phyloP scores from a whole-genome alignment of 2,329 filamentous ascomycete genomes.

The Verticillium zaregamsianum region DNA sequence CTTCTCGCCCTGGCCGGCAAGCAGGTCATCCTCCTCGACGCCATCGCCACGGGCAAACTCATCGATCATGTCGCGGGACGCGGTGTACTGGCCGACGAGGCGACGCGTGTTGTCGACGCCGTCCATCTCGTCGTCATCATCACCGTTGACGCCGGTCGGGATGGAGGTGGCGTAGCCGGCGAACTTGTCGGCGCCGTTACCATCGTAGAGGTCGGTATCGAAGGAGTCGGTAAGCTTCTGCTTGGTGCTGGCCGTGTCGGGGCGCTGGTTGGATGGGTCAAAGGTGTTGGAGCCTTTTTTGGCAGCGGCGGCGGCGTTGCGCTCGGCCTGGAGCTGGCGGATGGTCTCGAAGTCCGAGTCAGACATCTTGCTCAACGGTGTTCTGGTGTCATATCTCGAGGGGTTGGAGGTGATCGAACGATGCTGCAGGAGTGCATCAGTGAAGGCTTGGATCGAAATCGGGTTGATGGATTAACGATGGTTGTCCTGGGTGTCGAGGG shows the following conservation, averaged over 20 bases:
- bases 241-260: constrained; percentile 76
- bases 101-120: constrained; percentile 70
- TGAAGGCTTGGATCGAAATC: background rate
- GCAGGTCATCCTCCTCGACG: constrained; percentile 86
- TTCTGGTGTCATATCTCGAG: constrained; percentile 29
- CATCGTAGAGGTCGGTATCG: constrained; percentile 84
- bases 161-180: constrained; percentile 90
- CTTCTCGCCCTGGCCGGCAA: constrained; percentile 78
- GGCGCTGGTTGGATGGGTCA: constrained; percentile 75
- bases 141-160: constrained; percentile 71
- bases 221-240: constrained; percentile 85
- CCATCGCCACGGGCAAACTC: constrained; percentile 84
- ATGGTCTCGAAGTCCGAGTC: constrained; percentile 85
- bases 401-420: constrained; percentile 10
- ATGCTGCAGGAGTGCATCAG: constrained; percentile 15
- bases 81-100: constrained; percentile 93
- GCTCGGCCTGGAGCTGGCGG: constrained; percentile 86
- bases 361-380: constrained; percentile 51
- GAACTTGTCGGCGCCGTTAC: constrained; percentile 73
- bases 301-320: constrained; percentile 71
- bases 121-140: constrained; percentile 74
- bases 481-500: constrained; percentile 29
- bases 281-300: constrained; percentile 81
- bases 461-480: background rate
- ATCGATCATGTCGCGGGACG: constrained; percentile 85